Base-by-base conservation (phyloP, 306 rosid genomes). In the Acacia confusa region DNA sequence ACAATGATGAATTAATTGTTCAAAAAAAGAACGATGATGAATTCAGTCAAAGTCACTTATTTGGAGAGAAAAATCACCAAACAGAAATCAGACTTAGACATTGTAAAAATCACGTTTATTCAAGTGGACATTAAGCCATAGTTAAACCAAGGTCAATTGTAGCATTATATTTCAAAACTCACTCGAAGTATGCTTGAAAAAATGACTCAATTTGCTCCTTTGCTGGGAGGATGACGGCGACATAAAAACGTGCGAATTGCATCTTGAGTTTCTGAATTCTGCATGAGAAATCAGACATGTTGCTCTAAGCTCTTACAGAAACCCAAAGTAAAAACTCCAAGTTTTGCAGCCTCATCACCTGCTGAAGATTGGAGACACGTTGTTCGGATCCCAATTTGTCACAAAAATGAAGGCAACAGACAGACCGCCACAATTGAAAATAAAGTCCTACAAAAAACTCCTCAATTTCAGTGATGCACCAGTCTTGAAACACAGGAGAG, bases 371-470 rank as follows among this genome's bases (percentile, higher is more conserved):
- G 89, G 78, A 8, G 90, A 82, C 71, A 88, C 77, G 57, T 57
- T 83, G 77, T 73, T 65, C 77, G 64, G 44, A 76, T 91, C 97
- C 91, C 93, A 89, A 76, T 84, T 85, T n/a, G 97, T 91, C 76
- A 90, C 85, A 74, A 92, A 95, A 48, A 88, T 72, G 84, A 95
- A 92, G 48, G 97, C 97, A 77, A 95, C 95, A 0, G 97, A 95
- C 67, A 89, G 82, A 61, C 97, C 95, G 34, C 97, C 97, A 80
- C 95, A 95, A 71, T 95, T 95, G 94, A 95, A 92, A 82, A 95
- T 92, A 71, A 95, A 91, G 84, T 95, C 98, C 98, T 95, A 65
- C 86, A 80, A 28, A 67, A 45, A 68, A 74, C 20, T 55, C 60
- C 75, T 68, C 72, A 52, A 81, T 30, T 63, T 83, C 63, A 83